These are phyloP conservation scores for Ceratocystis ficicola DNA, from an alignment of 2,329 filamentous ascomycete species.

Conservation along the genomic window DNA sequence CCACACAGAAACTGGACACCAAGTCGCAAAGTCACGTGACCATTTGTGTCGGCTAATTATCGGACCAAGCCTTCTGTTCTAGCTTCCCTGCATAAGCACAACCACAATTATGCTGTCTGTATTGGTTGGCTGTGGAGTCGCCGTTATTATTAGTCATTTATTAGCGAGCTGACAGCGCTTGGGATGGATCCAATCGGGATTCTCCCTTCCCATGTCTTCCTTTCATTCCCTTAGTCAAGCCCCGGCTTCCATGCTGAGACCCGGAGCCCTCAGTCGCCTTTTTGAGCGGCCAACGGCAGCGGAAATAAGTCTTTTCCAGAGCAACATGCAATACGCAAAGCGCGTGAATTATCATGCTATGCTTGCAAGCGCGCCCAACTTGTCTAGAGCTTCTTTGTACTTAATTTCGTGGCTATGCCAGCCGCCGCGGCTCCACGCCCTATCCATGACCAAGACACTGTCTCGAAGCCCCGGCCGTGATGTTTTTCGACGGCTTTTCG, in stretches of 20 bases:
- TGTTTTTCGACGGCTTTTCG: not conserved
- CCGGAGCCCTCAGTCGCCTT: too few species aligned
- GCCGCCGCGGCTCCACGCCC: too few species aligned
- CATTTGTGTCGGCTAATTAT: not conserved
- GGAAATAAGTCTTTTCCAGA: too few species aligned
- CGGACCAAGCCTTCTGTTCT: not conserved
- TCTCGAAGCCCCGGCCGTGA: not conserved
- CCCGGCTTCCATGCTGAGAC: not conserved
- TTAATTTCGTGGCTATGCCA: too few species aligned
- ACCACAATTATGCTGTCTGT: not conserved
- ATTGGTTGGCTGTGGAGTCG: not conserved
- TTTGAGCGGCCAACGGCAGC: too few species aligned
- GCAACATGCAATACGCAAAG: too few species aligned
- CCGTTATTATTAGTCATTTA: not conserved
- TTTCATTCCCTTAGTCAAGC: not conserved
- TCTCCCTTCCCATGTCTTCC: too few species aligned
- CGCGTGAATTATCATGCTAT: too few species aligned
- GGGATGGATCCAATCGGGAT: not conserved
- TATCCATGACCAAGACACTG: not conserved
- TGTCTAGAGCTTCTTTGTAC: too few species aligned
- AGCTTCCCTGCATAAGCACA: not conserved
- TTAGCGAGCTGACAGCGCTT: constrained; percentile 4
- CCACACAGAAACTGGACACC: too few species aligned
- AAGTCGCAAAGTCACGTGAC: too few species aligned
- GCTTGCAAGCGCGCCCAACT: too few species aligned